phyloP scores from a whole-genome alignment of 2,329 filamentous ascomycete genomes.

The Colletotrichum theobromicola region DNA sequence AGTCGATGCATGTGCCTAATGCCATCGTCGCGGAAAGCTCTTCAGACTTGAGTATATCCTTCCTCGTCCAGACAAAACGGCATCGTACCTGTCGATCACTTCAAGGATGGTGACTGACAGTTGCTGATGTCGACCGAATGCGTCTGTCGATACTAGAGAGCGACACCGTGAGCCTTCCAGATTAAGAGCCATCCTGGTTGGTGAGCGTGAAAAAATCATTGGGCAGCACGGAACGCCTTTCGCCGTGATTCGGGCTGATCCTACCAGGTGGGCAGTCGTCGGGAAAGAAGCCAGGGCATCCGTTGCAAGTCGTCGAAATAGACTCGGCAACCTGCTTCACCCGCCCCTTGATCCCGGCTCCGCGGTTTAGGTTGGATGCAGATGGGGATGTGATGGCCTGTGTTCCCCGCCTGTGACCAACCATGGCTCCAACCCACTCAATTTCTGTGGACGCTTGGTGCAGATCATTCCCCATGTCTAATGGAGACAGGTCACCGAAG shows the following conservation, averaged over 20 bases:
- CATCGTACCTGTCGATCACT: neutral
- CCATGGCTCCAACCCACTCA: neutral
- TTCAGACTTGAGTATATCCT: neutral
- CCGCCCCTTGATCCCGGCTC: constrained; percentile 21
- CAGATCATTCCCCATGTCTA: constrained; percentile 18
- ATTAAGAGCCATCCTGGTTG: neutral
- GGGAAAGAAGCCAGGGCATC: neutral
- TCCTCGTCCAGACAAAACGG: neutral
- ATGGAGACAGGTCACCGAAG: neutral
- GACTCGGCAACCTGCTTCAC: constrained; percentile 9
- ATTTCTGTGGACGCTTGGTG: constrained; percentile 13
- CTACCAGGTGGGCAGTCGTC: neutral
- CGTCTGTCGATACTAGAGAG: neutral
- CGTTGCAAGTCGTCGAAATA: constrained; percentile 23
- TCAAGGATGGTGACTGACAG: neutral
- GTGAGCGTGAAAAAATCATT: neutral
- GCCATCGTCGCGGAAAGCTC: neutral
- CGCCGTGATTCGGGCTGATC: neutral
- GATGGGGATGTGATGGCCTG: neutral
- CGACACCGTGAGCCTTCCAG: neutral
- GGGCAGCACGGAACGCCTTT: neutral
- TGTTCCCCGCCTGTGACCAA: constrained; percentile 2
- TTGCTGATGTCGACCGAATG: neutral
- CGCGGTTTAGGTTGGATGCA: constrained; percentile 23
- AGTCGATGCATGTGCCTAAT: neutral